Conservation (phyloP, 2,329 filamentous ascomycete species). For the Hypoxylon sp. region DNA sequence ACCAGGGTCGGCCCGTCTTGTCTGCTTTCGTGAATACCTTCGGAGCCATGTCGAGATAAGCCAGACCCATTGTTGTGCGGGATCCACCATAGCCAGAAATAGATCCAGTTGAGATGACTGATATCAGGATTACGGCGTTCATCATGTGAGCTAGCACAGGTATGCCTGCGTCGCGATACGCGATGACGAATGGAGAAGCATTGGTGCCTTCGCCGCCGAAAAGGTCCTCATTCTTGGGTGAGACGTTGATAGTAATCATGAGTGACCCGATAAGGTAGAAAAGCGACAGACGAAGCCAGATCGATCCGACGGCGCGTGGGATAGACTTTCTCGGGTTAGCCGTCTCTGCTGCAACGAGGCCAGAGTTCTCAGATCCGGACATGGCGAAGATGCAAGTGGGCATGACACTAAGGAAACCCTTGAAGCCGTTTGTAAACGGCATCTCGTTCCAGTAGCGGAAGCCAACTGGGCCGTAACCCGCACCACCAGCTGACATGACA, state of each 20-base stretch:
- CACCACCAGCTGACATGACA: slow-evolving; percentile 61
- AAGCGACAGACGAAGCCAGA: slow-evolving; percentile 60
- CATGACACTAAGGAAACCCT: slow-evolving; percentile 68
- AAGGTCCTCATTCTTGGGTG: slow-evolving; percentile 56
- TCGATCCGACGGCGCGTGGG: slow-evolving; percentile 59
- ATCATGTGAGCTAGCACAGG: slow-evolving; percentile 60
- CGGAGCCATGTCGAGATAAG: slow-evolving; percentile 59
- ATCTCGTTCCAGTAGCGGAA: slow-evolving; percentile 61
- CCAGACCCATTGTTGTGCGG: slow-evolving; percentile 59
- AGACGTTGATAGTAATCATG: slow-evolving; percentile 60
- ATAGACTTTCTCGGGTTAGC: slow-evolving; percentile 59
- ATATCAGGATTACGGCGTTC: slow-evolving; percentile 63
- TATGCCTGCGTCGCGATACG: slow-evolving; percentile 58
- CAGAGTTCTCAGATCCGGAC: slow-evolving; percentile 60
- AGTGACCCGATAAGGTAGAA: slow-evolving; percentile 62
- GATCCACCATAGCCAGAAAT: slow-evolving; percentile 60
- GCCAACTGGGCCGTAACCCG: slow-evolving; percentile 56
- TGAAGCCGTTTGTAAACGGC: slow-evolving; percentile 60
- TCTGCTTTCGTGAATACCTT: slow-evolving; percentile 54
- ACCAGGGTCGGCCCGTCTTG: slow-evolving; percentile 54
- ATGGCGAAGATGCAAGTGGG: slow-evolving; percentile 65
- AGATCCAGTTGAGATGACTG: slow-evolving; percentile 60
- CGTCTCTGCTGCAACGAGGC: slow-evolving; percentile 60
- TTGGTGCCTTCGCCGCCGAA: slow-evolving; percentile 59
- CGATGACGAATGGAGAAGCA: slow-evolving; percentile 61